Evolutionary conservation across 768 basidiomycete species (phyloP).

Genomic region (Tylopilus sp.): DNA sequence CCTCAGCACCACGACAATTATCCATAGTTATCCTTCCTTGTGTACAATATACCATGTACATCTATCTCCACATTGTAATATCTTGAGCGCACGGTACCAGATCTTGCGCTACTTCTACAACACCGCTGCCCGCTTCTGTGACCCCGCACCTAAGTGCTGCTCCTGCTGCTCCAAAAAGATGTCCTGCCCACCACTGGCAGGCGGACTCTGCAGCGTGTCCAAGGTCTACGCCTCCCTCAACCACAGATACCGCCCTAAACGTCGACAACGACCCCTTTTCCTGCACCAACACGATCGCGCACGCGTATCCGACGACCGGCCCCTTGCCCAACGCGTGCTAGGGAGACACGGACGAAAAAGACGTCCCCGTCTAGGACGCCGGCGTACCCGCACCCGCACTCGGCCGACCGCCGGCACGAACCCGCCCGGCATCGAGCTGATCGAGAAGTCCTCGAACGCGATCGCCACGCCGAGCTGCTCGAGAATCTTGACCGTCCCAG

Average conservation of each 20-base stretch:
- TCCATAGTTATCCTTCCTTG: no score
- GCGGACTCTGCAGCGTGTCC: constrained; percentile 34
- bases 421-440: constrained; percentile 36
- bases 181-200: constrained; percentile 38
- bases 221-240: constrained; percentile 67
- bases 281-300: constrained; percentile 72
- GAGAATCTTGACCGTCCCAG: constrained; percentile 60
- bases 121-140: constrained; percentile 29
- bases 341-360: constrained; percentile 25
- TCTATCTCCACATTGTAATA: no score
- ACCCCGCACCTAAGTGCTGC: neutral
- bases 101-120: constrained; percentile 13
- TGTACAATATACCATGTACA: no score
- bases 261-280: constrained; percentile 91
- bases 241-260: constrained; percentile 71
- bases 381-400: constrained; percentile 11
- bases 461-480: constrained; percentile 63
- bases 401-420: constrained; percentile 26
- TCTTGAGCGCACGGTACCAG: no score
- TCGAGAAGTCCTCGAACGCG: constrained; percentile 49
- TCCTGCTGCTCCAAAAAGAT: constrained; percentile 39
- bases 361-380: constrained; percentile 20
- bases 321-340: constrained; percentile 28
- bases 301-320: constrained; percentile 39
- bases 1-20: no score